Evolutionary conservation across 345 rosid genomes (phyloP).

Genomic region (Gossypium longicalyx): DNA sequence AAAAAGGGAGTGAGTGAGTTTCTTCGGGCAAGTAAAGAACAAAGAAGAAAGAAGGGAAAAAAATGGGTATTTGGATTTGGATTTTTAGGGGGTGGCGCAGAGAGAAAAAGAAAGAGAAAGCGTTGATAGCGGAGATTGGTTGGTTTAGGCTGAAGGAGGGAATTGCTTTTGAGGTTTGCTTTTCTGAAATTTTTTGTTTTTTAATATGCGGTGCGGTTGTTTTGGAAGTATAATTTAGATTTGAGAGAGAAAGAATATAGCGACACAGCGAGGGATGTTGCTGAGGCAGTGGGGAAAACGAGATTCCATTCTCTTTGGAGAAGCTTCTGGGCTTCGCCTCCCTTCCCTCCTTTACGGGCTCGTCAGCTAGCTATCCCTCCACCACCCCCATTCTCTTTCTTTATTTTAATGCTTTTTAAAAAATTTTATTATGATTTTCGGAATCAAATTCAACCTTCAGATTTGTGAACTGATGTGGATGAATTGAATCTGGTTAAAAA

Average conservation of each 20-base stretch:
- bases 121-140: constrained; percentile 12
- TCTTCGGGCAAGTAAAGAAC: constrained; percentile 1
- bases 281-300: constrained; percentile 11
- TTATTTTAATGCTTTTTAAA: too few relatives aligned
- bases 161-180: neutral
- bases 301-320: constrained; percentile 12
- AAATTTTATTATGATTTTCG: too few relatives aligned
- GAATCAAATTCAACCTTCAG: too few relatives aligned
- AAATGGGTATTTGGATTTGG: neutral
- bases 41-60: neutral
- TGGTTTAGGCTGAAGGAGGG: neutral
- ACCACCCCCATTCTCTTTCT: too few relatives aligned
- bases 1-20: neutral
- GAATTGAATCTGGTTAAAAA: too few relatives aligned
- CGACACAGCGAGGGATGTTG: neutral
- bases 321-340: constrained; percentile 12
- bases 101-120: neutral
- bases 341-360: constrained; percentile 10
- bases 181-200: neutral
- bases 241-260: neutral
- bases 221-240: neutral
- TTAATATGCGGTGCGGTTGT: neutral
- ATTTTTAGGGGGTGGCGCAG: neutral
- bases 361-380: too few relatives aligned
- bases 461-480: too few relatives aligned